Evolutionary conservation across 108 stramenopile species (phyloP), one percentile per base, ranked within the genome.

Genomic region (Seminavis robusta): DNA sequence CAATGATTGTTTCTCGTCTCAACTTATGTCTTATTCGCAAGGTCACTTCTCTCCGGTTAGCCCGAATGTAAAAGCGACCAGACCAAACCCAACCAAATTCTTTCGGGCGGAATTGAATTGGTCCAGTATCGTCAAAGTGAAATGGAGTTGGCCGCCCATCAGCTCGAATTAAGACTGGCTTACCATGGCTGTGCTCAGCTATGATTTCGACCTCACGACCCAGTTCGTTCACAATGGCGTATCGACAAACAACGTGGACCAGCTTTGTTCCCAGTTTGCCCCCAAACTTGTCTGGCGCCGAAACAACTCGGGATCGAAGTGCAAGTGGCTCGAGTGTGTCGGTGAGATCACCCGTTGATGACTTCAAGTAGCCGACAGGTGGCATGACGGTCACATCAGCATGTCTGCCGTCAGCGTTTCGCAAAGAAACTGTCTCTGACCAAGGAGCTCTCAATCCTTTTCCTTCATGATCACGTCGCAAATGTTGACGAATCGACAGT

Each of bases 81-180:
- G 74, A 76, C 75, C 76, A 85, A 5, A 40, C 25, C 79, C 79
- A 85, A 11, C 77, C 84, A 53, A 74, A 76, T 39, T 81, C 80
- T 32, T 72, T 86, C 21, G 81, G 81, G 26, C 84, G 63, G 30
- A 86, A 61, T 9, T 73, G 63, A 23, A 86, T 65, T 15, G 59
- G 49, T 19, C 63, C 49, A n/a, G 66, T 65, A 40, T 81, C 84
- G 27, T 86, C 76, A 61, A 86, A 77, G 42, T 86, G 84, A 25
- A 81, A 79, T 10, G 80, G 77, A 26, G 71, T 51, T 24, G 71
- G 71, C 5, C 16, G 19, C 15, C 48, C 33, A 27, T 62, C 59
- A 1, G 57, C 71, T 38, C 60, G 19, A 1, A 80, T 56, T 15
- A 67, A 25, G n/a, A 72, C 27, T 10, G 52, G 58, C 8, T 41